Evolutionary conservation across 192 early-diverging fungal species (phyloP).

Genomic region (Thoreauomyces humboldtii): DNA sequence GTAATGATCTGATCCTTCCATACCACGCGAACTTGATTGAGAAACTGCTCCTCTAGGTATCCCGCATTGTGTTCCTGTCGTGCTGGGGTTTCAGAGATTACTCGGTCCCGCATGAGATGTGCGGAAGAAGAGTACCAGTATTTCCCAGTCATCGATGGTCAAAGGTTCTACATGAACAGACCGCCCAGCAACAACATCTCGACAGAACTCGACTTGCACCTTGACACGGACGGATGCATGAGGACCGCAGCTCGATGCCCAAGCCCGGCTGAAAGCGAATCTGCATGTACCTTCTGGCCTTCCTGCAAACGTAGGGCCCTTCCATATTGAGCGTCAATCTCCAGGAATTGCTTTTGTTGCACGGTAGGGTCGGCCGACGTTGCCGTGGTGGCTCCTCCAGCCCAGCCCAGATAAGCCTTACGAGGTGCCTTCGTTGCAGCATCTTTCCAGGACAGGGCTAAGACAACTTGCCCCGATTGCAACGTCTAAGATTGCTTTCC

Average conservation of each 20-base stretch:
- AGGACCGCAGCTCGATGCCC: too few relatives aligned
- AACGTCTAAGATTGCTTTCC: too few relatives aligned
- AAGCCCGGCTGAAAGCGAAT: too few relatives aligned
- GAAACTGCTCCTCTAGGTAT: constrained; percentile 46
- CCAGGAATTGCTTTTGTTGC: constrained; percentile 3
- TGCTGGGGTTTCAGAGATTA: background rate
- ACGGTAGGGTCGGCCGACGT: background rate
- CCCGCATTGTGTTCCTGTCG: constrained; percentile 43
- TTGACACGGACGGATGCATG: too few relatives aligned
- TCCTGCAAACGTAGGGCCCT: constrained; percentile 17
- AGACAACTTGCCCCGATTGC: constrained; percentile 9
- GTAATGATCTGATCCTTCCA: constrained; percentile 28
- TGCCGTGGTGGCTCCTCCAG: constrained; percentile 46
- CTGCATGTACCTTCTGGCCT: constrained; percentile 26
- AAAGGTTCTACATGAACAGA: constrained; percentile 46
- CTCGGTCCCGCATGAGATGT: background rate
- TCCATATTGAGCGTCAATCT: constrained; percentile 30
- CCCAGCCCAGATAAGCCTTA: constrained; percentile 65
- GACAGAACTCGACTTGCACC: constrained; percentile 24
- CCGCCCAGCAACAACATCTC: constrained; percentile 3
- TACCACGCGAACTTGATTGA: constrained; percentile 46
- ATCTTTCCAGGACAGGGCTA: constrained; percentile 15
- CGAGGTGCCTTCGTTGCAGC: background rate
- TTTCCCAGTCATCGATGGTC: constrained; percentile 52
- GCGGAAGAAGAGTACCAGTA: too few relatives aligned